phyloP scores from a whole-genome alignment of 495 filamentous ascomycete species.

The Trichocladium antarcticum region DNA sequence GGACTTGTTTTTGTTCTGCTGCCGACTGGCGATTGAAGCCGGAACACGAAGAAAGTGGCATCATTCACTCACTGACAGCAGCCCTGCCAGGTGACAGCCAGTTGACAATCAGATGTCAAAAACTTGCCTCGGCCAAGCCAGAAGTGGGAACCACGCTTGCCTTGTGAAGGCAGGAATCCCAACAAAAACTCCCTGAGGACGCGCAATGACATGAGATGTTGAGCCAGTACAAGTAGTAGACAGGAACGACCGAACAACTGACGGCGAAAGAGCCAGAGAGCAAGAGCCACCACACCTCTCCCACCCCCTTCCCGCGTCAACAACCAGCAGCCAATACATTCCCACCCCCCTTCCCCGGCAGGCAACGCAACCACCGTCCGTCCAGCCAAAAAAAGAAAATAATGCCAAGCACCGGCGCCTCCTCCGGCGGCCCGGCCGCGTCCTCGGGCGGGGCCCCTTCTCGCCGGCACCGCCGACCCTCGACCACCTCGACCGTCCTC shows the following conservation, averaged over 20 bases:
- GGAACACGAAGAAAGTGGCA: too few species aligned
- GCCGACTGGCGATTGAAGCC: too few species aligned
- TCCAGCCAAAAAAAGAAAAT: neutral
- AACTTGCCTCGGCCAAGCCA: neutral
- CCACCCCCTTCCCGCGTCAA: too few species aligned
- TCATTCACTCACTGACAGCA: neutral
- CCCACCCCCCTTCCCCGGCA: too few species aligned
- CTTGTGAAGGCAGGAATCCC: conserved; percentile 5
- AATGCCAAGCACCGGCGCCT: neutral
- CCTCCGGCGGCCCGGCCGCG: neutral
- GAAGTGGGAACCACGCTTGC: conserved; percentile 4
- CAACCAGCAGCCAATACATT: too few species aligned
- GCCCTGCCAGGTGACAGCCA: neutral
- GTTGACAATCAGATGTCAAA: neutral
- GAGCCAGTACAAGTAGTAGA: too few species aligned
- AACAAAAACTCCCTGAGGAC: conserved; percentile 6
- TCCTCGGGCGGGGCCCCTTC: neutral
- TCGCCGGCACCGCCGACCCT: conserved; percentile 9
- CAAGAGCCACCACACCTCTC: too few species aligned
- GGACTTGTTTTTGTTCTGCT: too few species aligned
- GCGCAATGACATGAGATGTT: neutral
- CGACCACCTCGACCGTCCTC: conserved; percentile 23
- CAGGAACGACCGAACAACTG: too few species aligned
- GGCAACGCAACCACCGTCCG: neutral
- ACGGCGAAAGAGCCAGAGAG: too few species aligned